Evolutionary conservation across 1,284 basidiomycete species (phyloP).

Genomic region (Exobasidium rhododendri): DNA sequence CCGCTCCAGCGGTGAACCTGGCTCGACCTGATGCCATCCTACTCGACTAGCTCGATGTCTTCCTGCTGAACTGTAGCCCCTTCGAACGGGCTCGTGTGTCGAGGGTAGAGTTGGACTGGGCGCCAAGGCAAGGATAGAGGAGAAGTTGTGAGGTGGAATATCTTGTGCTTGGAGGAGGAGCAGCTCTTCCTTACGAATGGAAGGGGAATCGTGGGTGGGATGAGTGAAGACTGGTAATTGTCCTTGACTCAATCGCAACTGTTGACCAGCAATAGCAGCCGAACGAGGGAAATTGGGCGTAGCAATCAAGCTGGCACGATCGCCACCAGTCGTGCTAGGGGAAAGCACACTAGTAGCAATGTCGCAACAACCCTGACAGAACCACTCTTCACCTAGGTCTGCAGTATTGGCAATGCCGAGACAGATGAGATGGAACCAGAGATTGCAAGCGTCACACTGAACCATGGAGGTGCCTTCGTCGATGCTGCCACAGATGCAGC

Average conservation of each 20-base stretch:
- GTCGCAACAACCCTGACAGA: conserved; percentile 26
- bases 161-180: conserved; percentile 4
- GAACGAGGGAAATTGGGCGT: conserved; percentile 10
- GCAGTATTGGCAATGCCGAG: conserved; percentile 45
- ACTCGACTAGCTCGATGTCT: conserved; percentile 35
- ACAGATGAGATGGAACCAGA: conserved; percentile 53
- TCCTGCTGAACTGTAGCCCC: conserved; percentile 12
- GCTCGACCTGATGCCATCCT: conserved; percentile 39
- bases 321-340: neutral
- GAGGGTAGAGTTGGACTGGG: conserved; percentile 34
- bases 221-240: conserved; percentile 9
- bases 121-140: conserved; percentile 26
- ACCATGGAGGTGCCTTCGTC: conserved; percentile 47
- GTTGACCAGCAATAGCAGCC: conserved; percentile 7
- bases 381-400: conserved; percentile 49
- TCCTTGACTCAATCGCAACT: conserved; percentile 7
- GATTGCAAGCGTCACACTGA: conserved; percentile 51
- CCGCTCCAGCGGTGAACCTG: conserved; percentile 41
- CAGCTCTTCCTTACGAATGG: neutral
- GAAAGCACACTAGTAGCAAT: neutral
- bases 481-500: conserved; percentile 35
- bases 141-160: conserved; percentile 5
- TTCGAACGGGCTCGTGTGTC: neutral
- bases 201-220: neutral
- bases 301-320: neutral